Percentiles rank a stretch among this genome's conserved stretches.
Conservation (phyloP, 2,329 filamentous ascomycete species). For the Lasiodiplodia sp. region DNA sequence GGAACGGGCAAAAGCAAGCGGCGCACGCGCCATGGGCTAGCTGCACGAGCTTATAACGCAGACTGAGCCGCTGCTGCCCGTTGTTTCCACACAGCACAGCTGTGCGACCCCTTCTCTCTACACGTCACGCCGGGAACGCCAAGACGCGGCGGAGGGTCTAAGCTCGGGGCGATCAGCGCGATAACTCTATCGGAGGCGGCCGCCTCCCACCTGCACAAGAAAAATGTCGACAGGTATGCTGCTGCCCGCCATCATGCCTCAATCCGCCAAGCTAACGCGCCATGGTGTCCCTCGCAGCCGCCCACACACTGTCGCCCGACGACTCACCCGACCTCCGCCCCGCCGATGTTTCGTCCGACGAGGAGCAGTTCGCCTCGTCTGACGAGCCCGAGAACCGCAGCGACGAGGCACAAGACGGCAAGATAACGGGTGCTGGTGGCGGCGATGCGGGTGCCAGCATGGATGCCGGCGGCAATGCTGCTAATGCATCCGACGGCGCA, state of each 20-base stretch:
- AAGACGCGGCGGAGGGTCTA: constrained; percentile 19
- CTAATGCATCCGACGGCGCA: constrained; percentile 37
- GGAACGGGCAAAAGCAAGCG: constrained; percentile 23
- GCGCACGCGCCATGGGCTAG: constrained; percentile 6
- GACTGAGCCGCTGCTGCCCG: constrained; percentile 7
- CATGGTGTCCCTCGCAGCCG: constrained; percentile 13
- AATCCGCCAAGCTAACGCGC: constrained; percentile 8
- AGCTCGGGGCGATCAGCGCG: constrained; percentile 24
- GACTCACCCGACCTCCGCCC: constrained; percentile 45
- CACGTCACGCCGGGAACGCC: constrained; percentile 10
- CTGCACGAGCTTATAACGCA: constrained; percentile 8
- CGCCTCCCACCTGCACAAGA: constrained; percentile 19
- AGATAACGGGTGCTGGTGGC: not conserved
- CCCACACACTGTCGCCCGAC: constrained; percentile 42
- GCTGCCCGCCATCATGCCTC: constrained; percentile 3
- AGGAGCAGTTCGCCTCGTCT: constrained; percentile 42
- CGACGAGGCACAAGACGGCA: constrained; percentile 35
- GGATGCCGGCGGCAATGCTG: constrained; percentile 37
- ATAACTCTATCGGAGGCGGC: constrained; percentile 25
- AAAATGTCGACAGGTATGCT: constrained; percentile 30
- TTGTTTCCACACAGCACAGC: not conserved
- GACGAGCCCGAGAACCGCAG: constrained; percentile 35
- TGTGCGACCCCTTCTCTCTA: constrained; percentile 2
- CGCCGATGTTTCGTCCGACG: constrained; percentile 45
- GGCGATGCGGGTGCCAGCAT: constrained; percentile 33